Base-by-base conservation (phyloP, 768 basidiomycete genomes). In the Myochromella boudieri region DNA sequence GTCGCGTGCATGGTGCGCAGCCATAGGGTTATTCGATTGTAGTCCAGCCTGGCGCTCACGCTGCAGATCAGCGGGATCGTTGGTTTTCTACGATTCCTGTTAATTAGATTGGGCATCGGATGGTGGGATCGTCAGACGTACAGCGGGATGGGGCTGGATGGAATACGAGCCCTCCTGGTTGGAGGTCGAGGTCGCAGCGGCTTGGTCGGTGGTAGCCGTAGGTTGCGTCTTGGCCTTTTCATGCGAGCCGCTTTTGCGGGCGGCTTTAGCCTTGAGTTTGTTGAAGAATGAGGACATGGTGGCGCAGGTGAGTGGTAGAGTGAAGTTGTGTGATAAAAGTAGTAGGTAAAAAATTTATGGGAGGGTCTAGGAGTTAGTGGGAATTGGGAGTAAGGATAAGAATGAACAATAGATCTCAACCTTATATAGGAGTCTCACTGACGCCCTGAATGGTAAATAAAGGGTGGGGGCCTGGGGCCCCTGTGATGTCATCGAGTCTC, bases 81-180 rank as follows among this genome's bases (percentile, higher is more conserved):
- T 84, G 4, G 77, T 68, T 68, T 74, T 81, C 83, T 85, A 48
- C 14, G 11, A 25, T 27, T 9, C 12, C 26, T 8, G 6, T 15
- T 26, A 11, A 36, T 15, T 17, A 31, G n/a, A 3, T 24, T 27
- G 11, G 7, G 32, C 7, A 8, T 39, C 6, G 51, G 43, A 33
- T 24, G 32, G 37, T 26, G 5, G 2, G 8, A 5, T 20, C 3
- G 21, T 21, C 36, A 24, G 2, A 57, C 75, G 38, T 55, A 82
- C 81, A 54, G 82, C 82, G 39, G 82, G 84, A 58, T 84, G 81
- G 17, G 84, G 84, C 46, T 75, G 70, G 56, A 79, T 84, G 38
- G 63, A 65, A 62, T 75, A 83, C 38, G 47, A 36, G 36, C 37
- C 44, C 31, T 24, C 46, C 58, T 17, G 17, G 45, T 42, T 49